A percentile compares a stretch with the other conserved stretches of the same genome.
phyloP scores from a whole-genome alignment of 179 eudicot genomes.

The Beta corolliflora region DNA sequence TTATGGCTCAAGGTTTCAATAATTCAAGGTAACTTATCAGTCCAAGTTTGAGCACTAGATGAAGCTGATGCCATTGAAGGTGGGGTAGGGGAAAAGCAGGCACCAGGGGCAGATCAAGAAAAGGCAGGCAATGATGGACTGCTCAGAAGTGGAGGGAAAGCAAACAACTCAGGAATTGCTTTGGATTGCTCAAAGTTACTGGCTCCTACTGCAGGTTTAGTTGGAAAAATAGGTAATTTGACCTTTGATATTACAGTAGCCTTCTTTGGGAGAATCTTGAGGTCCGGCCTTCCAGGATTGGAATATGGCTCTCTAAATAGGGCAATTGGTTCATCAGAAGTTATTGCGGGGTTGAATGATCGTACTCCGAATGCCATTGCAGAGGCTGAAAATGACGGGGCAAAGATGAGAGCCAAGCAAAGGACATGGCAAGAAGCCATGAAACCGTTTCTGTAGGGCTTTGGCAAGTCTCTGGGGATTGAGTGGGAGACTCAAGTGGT shows the following conservation, averaged over 20 bases:
- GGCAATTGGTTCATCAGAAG: background rate
- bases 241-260: background rate
- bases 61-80: background rate
- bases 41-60: background rate
- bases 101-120: conserved; percentile 11
- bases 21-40: conserved; percentile 4
- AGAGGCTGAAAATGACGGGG: background rate
- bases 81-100: conserved; percentile 17
- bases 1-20: background rate
- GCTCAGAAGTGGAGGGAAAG: conserved; percentile 18
- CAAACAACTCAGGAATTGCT: conserved; percentile 4
- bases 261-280: background rate
- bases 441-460: background rate
- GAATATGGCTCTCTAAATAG: background rate
- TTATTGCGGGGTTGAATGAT: background rate
- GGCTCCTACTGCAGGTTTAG: background rate
- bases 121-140: conserved; percentile 19
- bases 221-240: background rate
- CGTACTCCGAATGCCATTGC: conserved; percentile 7
- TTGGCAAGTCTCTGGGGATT: background rate
- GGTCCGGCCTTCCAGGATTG: too few species aligned
- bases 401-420: conserved; percentile 10
- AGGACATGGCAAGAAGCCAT: conserved; percentile 20
- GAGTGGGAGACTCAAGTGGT: background rate
- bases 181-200: conserved; percentile 6